Percentiles rank a stretch among this genome's conserved stretches.
Conservation (phyloP, 2,329 filamentous ascomycete species). For the Dactylellina haptotyla region DNA sequence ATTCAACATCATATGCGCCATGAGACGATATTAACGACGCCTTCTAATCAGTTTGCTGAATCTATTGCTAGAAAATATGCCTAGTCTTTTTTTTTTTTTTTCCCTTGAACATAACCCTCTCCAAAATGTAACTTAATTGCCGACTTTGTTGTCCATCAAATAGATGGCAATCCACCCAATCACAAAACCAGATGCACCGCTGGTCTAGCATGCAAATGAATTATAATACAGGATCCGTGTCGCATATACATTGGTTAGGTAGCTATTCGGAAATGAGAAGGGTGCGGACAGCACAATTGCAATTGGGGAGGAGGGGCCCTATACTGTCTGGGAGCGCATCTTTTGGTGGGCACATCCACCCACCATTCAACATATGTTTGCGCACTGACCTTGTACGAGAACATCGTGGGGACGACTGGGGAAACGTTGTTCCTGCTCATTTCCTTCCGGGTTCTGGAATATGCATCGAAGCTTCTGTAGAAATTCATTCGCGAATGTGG, state of each 20-base stretch:
- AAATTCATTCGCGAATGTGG: conserved; percentile 46
- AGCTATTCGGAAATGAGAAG: conserved; percentile 44
- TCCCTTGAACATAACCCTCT: no score
- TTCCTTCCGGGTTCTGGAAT: conserved; percentile 50
- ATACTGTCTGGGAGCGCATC: not conserved
- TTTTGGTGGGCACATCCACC: not conserved
- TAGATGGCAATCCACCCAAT: no score
- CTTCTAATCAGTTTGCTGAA: no score
- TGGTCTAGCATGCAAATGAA: conserved; percentile 10
- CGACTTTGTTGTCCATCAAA: no score
- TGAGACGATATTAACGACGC: no score
- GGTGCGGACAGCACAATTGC: no score
- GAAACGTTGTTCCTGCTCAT: conserved; percentile 54
- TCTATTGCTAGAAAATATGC: no score
- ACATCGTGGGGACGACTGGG: conserved; percentile 32
- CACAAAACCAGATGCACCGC: not conserved
- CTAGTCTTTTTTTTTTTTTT: no score
- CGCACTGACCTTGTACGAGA: conserved; percentile 50
- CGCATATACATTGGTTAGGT: conserved; percentile 48
- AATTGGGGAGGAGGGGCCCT: conserved; percentile 1
- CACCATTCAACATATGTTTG: conserved; percentile 19
- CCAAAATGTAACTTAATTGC: no score
- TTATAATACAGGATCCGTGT: conserved; percentile 17
- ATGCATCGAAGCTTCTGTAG: conserved; percentile 47
- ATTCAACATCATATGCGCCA: no score